phyloP scores from a whole-genome alignment of 176 grass and related monocot species.

The Secale cereale region DNA sequence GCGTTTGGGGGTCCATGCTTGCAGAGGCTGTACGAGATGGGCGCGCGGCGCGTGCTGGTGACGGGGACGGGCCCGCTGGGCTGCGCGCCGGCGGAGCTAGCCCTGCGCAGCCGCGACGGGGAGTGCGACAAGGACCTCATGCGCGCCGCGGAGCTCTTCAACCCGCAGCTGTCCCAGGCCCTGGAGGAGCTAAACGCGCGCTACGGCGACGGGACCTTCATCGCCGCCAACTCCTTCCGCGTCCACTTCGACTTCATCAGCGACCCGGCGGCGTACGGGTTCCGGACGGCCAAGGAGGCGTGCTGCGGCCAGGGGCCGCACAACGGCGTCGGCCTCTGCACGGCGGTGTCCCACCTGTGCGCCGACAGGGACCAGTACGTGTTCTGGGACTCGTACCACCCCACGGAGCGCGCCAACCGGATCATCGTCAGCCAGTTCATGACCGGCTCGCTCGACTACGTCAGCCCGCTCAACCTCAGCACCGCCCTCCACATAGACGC shows the following conservation, averaged over 20 bases:
- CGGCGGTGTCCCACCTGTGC: constrained; percentile 55
- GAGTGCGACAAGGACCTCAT: constrained; percentile 41
- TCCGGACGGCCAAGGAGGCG: constrained; percentile 61
- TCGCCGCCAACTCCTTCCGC: constrained; percentile 70
- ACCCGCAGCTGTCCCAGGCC: constrained; percentile 59
- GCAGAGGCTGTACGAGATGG: constrained; percentile 66
- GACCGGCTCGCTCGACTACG: constrained; percentile 47
- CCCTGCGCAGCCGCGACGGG: constrained; percentile 48
- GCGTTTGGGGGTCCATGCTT: neutral
- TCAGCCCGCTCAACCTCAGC: constrained; percentile 75
- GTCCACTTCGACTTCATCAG: constrained; percentile 87
- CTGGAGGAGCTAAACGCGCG: constrained; percentile 52
- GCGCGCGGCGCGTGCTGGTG: constrained; percentile 62
- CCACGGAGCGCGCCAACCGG: constrained; percentile 80
- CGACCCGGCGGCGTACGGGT: constrained; percentile 60
- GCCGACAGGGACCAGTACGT: constrained; percentile 49
- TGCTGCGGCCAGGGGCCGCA: constrained; percentile 93
- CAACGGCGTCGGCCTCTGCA: constrained; percentile 88
- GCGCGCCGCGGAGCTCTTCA: constrained; percentile 74
- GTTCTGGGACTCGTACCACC: constrained; percentile 98
- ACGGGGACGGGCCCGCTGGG: constrained; percentile 90
- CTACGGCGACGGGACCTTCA: constrained; percentile 49
- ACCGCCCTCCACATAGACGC: constrained; percentile 55
- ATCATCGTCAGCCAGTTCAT: constrained; percentile 77
- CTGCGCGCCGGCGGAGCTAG: constrained; percentile 77